Conservation (phyloP, 169 alveolate genomes). For the Plasmodium sp. region DNA sequence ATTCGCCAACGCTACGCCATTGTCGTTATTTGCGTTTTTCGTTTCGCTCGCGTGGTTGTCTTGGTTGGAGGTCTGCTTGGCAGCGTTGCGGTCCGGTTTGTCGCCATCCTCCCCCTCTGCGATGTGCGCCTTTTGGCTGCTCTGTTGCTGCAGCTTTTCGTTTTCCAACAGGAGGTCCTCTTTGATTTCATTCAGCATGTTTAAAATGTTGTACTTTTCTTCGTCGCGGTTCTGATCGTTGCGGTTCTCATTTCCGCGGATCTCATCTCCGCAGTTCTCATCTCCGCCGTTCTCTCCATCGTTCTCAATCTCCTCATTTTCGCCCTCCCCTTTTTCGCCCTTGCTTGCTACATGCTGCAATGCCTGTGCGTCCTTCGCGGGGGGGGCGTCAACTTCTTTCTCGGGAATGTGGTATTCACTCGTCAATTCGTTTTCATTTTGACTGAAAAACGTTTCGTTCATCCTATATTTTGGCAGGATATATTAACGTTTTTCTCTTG, state of each 20-base stretch:
- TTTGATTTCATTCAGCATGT: conserved; percentile 1
- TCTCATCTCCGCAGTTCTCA: background rate
- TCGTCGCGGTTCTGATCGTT: background rate
- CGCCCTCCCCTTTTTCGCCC: background rate
- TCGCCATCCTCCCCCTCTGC: background rate
- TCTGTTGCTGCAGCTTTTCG: background rate
- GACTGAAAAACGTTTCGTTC: conserved; percentile 21
- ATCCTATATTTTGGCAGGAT: conserved; percentile 20
- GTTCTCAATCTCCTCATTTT: background rate
- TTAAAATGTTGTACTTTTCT: background rate
- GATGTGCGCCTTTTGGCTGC: background rate
- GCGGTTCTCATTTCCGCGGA: no score
- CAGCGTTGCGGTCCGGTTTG: background rate
- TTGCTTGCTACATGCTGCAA: background rate
- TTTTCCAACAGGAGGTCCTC: background rate
- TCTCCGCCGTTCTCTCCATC: background rate
- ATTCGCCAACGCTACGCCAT: background rate
- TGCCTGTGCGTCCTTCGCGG: background rate
- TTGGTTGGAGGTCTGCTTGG: background rate
- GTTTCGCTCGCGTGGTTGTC: background rate
- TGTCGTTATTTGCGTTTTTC: background rate
- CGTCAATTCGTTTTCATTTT: conserved; percentile 39
- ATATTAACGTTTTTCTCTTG: background rate
- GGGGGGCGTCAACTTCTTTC: background rate
- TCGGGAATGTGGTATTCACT: conserved; percentile 5